Percentiles rank a stretch among this genome's conserved stretches.
These are phyloP conservation scores for Zopfochytrium polystomum DNA, from an alignment of 371 early-diverging fungal genomes.

Conservation along the genomic window DNA sequence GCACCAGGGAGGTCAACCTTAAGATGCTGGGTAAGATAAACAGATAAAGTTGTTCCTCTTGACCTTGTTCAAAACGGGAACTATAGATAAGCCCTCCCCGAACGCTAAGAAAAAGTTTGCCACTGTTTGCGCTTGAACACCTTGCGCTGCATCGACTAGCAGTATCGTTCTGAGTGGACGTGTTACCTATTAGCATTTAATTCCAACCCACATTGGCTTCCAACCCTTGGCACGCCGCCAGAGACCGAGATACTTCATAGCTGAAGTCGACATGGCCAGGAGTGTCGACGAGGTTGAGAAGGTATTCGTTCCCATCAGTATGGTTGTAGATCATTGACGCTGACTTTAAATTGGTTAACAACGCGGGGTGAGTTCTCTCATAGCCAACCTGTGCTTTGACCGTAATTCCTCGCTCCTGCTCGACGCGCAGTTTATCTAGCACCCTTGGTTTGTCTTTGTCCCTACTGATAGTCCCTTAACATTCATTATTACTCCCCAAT, in stretches of 20 bases:
- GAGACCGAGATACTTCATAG: conserved; percentile 88
- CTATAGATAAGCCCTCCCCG: conserved; percentile 76
- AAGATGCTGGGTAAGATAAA: not conserved
- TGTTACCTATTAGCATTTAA: not conserved
- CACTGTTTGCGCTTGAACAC: conserved; percentile 92
- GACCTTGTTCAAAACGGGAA: conserved; percentile 92
- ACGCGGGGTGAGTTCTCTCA: not conserved
- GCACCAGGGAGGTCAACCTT: conserved; percentile 89
- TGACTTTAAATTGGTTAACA: conserved; percentile 50
- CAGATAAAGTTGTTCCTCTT: not conserved
- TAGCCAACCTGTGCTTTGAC: conserved; percentile 87
- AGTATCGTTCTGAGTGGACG: conserved; percentile 53
- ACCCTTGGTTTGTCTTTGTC: conserved; percentile 80
- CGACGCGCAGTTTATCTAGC: conserved; percentile 91
- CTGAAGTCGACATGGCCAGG: conserved; percentile 75
- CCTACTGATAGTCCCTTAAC: conserved; percentile 65
- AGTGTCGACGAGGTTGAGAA: conserved; percentile 87
- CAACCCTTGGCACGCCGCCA: conserved; percentile 84
- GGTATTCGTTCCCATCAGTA: conserved; percentile 65
- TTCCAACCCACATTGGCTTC: not conserved
- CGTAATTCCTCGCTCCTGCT: conserved; percentile 93
- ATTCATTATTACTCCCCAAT: not conserved
- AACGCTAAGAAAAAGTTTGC: conserved; percentile 95
- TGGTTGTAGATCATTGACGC: conserved; percentile 82
- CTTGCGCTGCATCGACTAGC: conserved; percentile 88